phyloP scores from a whole-genome alignment of 2,329 filamentous ascomycete species.

The Beauveria australis region DNA sequence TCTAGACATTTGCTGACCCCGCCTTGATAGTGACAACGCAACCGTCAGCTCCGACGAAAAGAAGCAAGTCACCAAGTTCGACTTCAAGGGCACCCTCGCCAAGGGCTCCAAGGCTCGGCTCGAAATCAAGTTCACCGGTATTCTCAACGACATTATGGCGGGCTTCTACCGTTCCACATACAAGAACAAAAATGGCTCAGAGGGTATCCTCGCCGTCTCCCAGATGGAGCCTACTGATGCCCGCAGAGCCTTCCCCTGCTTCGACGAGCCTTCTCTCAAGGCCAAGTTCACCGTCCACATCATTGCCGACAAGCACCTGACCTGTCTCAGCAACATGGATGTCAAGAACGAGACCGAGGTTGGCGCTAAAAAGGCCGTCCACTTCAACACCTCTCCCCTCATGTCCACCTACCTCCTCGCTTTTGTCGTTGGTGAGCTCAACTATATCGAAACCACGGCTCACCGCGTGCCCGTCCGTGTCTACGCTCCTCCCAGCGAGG shows the following conservation, averaged over 20 bases:
- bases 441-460: slow-evolving; percentile 83
- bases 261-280: slow-evolving; percentile 92
- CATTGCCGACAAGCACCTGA: slow-evolving; percentile 81
- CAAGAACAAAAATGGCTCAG: slow-evolving; percentile 70
- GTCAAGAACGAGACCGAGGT: slow-evolving; percentile 72
- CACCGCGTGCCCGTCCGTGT: slow-evolving; percentile 90
- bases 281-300: slow-evolving; percentile 87
- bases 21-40: slow-evolving; percentile 29
- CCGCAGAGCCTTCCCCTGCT: slow-evolving; percentile 87
- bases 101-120: slow-evolving; percentile 68
- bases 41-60: slow-evolving; percentile 67
- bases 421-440: slow-evolving; percentile 89
- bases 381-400: slow-evolving; percentile 81
- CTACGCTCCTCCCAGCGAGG: slow-evolving; percentile 83
- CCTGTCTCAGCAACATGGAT: slow-evolving; percentile 96
- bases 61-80: slow-evolving; percentile 73
- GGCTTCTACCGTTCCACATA: slow-evolving; percentile 96
- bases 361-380: slow-evolving; percentile 69
- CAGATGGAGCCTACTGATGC: slow-evolving; percentile 98
- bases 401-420: slow-evolving; percentile 97
- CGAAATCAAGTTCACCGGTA: slow-evolving; percentile 58
- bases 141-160: slow-evolving; percentile 89
- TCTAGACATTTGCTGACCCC: not conserved
- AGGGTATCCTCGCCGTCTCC: slow-evolving; percentile 77
- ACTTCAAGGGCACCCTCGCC: slow-evolving; percentile 63